Conservation (phyloP, 176 grass and related monocot species). For the Eragrostis curvula region DNA sequence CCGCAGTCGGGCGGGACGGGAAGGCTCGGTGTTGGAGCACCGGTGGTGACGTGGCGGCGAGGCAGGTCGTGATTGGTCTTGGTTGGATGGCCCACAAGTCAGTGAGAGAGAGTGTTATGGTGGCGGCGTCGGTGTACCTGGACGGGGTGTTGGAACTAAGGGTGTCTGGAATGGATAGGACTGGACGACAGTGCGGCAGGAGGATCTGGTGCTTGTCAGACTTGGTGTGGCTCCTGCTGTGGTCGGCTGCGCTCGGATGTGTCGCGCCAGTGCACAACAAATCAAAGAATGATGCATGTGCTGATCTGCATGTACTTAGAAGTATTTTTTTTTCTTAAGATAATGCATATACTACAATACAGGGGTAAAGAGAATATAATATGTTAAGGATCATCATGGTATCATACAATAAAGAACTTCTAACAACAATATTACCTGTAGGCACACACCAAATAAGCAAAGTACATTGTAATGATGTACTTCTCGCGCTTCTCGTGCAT, state of each 20-base stretch:
- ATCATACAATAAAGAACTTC: too few species aligned
- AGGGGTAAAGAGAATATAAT: too few species aligned
- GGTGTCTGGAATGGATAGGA: slow-evolving; percentile 10
- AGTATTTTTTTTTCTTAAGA: too few species aligned
- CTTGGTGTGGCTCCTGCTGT: background rate
- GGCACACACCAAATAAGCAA: too few species aligned
- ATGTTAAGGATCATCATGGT: too few species aligned
- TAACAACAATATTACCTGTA: too few species aligned
- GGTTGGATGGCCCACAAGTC: fast-evolving
- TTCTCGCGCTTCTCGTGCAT: too few species aligned
- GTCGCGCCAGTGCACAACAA: background rate
- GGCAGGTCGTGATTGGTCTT: background rate
- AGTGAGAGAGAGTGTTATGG: background rate
- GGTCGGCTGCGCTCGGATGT: background rate
- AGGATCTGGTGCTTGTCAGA: slow-evolving; percentile 26
- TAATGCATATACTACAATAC: too few species aligned
- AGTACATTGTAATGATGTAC: too few species aligned
- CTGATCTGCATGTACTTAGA: too few species aligned
- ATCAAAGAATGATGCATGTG: too few species aligned
- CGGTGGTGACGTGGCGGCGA: background rate
- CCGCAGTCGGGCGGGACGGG: background rate
- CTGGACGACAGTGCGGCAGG: background rate
- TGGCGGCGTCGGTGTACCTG: background rate
- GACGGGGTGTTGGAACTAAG: background rate
- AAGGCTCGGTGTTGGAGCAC: slow-evolving; percentile 11